Conservation (phyloP, 352 stramenopile species). For the Pythium sp. region DNA sequence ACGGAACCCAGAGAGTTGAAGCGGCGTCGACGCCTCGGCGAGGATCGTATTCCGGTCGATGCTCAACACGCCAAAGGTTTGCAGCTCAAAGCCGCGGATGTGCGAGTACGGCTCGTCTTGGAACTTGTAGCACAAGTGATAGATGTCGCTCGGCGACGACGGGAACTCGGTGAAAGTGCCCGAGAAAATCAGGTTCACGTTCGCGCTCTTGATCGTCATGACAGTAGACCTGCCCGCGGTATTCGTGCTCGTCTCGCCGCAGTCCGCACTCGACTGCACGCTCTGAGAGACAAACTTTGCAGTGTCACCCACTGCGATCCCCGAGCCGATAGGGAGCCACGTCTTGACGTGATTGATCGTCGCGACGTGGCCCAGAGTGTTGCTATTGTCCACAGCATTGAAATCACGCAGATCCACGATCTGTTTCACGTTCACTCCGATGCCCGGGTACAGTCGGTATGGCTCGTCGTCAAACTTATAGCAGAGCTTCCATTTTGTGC, state of each 20-base stretch:
- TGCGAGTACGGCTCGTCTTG: slow-evolving; percentile 62
- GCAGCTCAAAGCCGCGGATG: slow-evolving; percentile 36
- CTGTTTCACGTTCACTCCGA: slow-evolving; percentile 51
- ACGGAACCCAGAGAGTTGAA: slow-evolving; percentile 50
- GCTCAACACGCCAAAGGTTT: slow-evolving; percentile 40
- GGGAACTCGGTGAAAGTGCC: slow-evolving; percentile 41
- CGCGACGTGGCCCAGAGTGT: slow-evolving; percentile 30
- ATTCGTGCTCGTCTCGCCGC: slow-evolving; percentile 36
- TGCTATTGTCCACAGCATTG: slow-evolving; percentile 19
- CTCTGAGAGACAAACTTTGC: slow-evolving; percentile 57
- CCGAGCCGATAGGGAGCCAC: slow-evolving; percentile 49
- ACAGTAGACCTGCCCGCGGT: slow-evolving; percentile 26
- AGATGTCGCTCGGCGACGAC: slow-evolving; percentile 35
- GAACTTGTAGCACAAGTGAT: slow-evolving; percentile 74
- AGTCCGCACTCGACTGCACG: slow-evolving; percentile 45
- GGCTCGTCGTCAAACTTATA: slow-evolving; percentile 66
- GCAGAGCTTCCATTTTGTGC: slow-evolving; percentile 46
- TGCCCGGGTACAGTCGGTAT: slow-evolving; percentile 38
- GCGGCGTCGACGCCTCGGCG: slow-evolving; percentile 34
- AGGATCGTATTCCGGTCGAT: slow-evolving; percentile 48
- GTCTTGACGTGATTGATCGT: slow-evolving; percentile 46
- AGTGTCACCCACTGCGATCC: slow-evolving; percentile 35
- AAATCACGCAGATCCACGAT: slow-evolving; percentile 44
- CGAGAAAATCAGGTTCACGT: slow-evolving; percentile 27
- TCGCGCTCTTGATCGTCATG: slow-evolving; percentile 33